Percentiles rank a stretch among this genome's conserved stretches.
Evolutionary conservation across 2,329 filamentous ascomycete genomes (phyloP).

Genomic region (Aureobasidium sp.): DNA sequence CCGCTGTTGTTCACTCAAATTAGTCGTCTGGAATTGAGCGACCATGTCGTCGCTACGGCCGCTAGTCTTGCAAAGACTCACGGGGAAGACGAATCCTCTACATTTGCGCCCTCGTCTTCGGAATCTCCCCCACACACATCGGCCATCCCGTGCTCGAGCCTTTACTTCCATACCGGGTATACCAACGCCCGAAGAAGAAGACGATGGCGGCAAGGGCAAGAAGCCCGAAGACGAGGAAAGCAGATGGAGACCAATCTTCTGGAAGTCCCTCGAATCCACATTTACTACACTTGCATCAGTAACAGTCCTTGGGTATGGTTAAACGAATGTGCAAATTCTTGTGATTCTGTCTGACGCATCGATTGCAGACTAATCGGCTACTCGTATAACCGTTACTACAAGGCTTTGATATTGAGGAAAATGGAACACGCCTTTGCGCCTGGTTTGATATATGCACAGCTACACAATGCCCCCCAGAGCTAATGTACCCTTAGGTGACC

Average conservation of each 20-base stretch:
- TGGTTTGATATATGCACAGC: slow-evolving; percentile 52
- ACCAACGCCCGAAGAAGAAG: slow-evolving; percentile 9
- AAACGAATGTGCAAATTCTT: neutral
- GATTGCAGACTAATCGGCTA: slow-evolving; percentile 32
- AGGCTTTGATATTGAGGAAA: slow-evolving; percentile 81
- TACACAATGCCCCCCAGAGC: neutral
- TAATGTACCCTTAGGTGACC: slow-evolving; percentile 48
- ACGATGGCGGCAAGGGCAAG: slow-evolving; percentile 2
- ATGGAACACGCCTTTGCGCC: slow-evolving; percentile 88
- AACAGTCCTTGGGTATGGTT: slow-evolving; percentile 4
- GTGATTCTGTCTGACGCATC: neutral
- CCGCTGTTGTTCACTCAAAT: neutral
- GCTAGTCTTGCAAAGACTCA: neutral
- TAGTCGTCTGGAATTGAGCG: neutral
- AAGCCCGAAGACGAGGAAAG: slow-evolving; percentile 1
- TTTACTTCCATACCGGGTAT: slow-evolving; percentile 11
- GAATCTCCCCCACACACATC: neutral
- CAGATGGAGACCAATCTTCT: slow-evolving; percentile 14
- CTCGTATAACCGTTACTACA: slow-evolving; percentile 58
- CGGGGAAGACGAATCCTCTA: neutral
- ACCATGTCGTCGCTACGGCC: slow-evolving; percentile 5
- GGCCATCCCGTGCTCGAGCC: neutral
- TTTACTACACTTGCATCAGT: slow-evolving; percentile 11
- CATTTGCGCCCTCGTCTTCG: neutral
- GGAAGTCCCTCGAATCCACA: slow-evolving; percentile 11